A percentile compares a stretch with the other conserved stretches of the same genome.
phyloP scores from a whole-genome alignment of 805 yeast genomes.

The fission yeast (Schizosaccharomyces pombe) region DNA sequence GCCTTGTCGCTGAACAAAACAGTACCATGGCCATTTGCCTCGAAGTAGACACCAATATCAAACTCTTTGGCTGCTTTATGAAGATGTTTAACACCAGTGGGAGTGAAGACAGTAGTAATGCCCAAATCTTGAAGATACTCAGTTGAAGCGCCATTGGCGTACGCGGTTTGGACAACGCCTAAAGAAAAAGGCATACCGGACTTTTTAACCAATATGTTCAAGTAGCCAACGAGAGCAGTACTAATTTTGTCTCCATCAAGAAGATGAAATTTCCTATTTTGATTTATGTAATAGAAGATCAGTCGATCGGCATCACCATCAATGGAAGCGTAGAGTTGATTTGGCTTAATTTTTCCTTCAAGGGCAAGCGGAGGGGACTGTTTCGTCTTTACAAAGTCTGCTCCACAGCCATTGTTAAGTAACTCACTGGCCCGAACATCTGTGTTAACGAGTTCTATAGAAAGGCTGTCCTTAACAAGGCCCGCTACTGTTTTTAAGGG shows the following conservation, averaged over 20 bases:
- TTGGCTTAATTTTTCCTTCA: conserved; percentile 17
- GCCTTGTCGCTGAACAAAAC: conserved; percentile 49
- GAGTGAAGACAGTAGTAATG: conserved; percentile 65
- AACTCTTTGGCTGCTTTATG: conserved; percentile 68
- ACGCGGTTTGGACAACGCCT: conserved; percentile 93
- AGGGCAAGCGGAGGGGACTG: conserved; percentile 53
- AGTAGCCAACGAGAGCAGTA: conserved; percentile 50
- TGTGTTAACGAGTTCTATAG: conserved; percentile 18
- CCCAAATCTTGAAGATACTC: conserved; percentile 38
- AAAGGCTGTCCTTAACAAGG: conserved; percentile 20
- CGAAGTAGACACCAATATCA: conserved; percentile 86
- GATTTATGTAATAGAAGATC: conserved; percentile 34
- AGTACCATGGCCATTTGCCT: conserved; percentile 97
- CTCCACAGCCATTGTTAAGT: conserved; percentile 71
- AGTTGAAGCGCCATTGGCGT: conserved; percentile 87
- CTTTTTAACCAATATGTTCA: conserved; percentile 27
- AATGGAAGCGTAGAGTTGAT: conserved; percentile 49
- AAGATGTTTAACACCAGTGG: conserved; percentile 90
- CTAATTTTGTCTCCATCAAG: conserved; percentile 90
- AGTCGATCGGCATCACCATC: conserved; percentile 97
- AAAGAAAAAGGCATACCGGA: conserved; percentile 21
- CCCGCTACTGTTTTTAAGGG: conserved; percentile 30
- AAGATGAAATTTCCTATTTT: conserved; percentile 16
- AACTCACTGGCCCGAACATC: conserved; percentile 35
- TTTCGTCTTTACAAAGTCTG: conserved; percentile 80